phyloP scores from a whole-genome alignment of 2,329 filamentous ascomycete genomes.

The Arthrinium phaeospermum region DNA sequence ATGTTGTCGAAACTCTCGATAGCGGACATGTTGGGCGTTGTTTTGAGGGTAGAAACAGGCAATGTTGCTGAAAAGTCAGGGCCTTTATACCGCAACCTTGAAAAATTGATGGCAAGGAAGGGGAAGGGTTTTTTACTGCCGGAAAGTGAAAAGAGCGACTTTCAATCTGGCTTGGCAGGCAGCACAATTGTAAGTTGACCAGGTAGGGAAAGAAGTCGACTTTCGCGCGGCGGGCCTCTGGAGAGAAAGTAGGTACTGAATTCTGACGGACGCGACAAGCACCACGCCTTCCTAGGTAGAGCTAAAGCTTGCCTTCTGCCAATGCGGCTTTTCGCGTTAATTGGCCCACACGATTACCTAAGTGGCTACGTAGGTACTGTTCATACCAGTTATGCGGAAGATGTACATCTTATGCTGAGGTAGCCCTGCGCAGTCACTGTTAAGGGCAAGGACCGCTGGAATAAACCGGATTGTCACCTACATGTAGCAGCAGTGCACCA shows the following conservation, averaged over 20 bases:
- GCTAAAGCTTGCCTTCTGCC: background rate
- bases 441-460: too few relatives aligned
- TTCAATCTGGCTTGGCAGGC: background rate
- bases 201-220: background rate
- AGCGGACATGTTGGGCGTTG: constrained; percentile 22
- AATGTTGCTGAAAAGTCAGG: background rate
- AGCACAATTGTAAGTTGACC: background rate
- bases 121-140: background rate
- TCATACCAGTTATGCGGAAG: background rate
- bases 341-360: constrained; percentile 5
- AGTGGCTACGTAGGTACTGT: background rate
- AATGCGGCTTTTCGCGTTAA: constrained; percentile 6
- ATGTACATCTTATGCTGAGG: background rate
- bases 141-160: background rate
- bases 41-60: background rate
- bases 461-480: too few relatives aligned
- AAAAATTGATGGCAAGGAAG: background rate
- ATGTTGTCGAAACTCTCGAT: constrained; percentile 97
- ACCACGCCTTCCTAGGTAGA: constrained; percentile 1
- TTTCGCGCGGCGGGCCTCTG: background rate
- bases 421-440: too few relatives aligned
- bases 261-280: constrained; percentile 8
- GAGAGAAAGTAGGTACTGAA: background rate
- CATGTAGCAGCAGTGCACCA: too few relatives aligned
- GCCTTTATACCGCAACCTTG: background rate